Conservation (phyloP, 164 flowering plant genomes). For the Chimonanthus salicifolius region DNA sequence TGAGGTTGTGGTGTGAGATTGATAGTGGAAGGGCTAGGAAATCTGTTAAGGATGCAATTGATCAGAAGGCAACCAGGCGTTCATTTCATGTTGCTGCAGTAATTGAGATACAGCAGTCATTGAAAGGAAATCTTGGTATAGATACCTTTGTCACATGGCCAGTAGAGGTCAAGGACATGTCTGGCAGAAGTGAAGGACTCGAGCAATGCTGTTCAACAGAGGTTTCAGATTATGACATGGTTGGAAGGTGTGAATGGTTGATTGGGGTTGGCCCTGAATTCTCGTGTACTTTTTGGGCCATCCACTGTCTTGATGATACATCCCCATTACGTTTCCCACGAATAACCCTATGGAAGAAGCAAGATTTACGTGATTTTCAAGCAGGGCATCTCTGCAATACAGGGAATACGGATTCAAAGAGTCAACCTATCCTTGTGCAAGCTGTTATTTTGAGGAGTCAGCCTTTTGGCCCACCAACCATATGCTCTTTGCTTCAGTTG, state of each 20-base stretch:
- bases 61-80: slow-evolving; percentile 29
- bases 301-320: slow-evolving; percentile 87
- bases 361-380: slow-evolving; percentile 28
- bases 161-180: slow-evolving; percentile 36
- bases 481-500: slow-evolving; percentile 62
- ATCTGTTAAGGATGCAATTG: slow-evolving; percentile 37
- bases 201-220: slow-evolving; percentile 21
- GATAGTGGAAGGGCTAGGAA: slow-evolving; percentile 55
- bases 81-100: slow-evolving; percentile 70
- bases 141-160: slow-evolving; percentile 70
- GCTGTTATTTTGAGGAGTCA: slow-evolving; percentile 45
- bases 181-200: slow-evolving; percentile 13
- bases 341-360: slow-evolving; percentile 75
- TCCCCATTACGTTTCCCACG: slow-evolving; percentile 81
- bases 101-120: slow-evolving; percentile 59
- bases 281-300: slow-evolving; percentile 64
- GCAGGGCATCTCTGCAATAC: slow-evolving; percentile 11
- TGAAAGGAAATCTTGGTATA: slow-evolving; percentile 55
- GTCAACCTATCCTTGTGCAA: slow-evolving; percentile 36
- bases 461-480: slow-evolving; percentile 54
- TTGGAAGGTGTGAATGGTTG: slow-evolving; percentile 82
- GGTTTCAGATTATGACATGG: slow-evolving; percentile 27
- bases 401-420: slow-evolving; percentile 13
- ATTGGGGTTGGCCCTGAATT: slow-evolving; percentile 62
- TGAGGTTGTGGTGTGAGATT: slow-evolving; percentile 86